Percentiles rank a stretch among this genome's conserved stretches.
These are phyloP conservation scores for Wallemia ichthyophaga DNA, from an alignment of 1,284 basidiomycete species.

Conservation along the genomic window DNA sequence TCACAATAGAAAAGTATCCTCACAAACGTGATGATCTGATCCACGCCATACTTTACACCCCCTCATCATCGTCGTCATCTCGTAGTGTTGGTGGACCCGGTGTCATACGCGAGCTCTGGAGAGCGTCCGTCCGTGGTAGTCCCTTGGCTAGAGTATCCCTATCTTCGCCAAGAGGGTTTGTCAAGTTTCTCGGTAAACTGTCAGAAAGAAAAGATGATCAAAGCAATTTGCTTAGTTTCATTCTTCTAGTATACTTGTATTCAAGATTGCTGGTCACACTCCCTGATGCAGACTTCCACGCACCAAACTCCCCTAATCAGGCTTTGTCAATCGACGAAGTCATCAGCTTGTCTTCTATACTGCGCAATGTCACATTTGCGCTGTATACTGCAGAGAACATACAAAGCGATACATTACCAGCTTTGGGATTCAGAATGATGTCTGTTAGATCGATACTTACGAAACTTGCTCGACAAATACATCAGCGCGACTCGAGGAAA, in stretches of 20 bases:
- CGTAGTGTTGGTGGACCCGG: constrained; percentile 20
- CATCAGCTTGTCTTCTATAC: constrained; percentile 29
- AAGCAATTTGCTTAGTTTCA: constrained; percentile 24
- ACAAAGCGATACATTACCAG: constrained; percentile 19
- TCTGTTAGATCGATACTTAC: constrained; percentile 39
- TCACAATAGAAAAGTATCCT: constrained; percentile 29
- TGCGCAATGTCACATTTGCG: constrained; percentile 47
- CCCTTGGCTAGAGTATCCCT: background rate
- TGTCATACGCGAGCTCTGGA: constrained; percentile 40
- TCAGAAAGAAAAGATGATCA: constrained; percentile 1
- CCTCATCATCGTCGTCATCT: constrained; percentile 5
- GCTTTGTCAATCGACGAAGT: constrained; percentile 63
- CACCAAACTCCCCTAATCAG: constrained; percentile 22
- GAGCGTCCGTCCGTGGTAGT: constrained; percentile 10
- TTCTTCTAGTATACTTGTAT: constrained; percentile 59
- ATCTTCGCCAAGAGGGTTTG: constrained; percentile 15
- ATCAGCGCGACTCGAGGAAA: constrained; percentile 53
- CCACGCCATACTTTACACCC: constrained; percentile 15
- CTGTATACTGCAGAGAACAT: constrained; percentile 39
- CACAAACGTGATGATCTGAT: constrained; percentile 22
- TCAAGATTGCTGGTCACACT: constrained; percentile 61
- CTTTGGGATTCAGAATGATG: constrained; percentile 19
- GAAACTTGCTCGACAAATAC: constrained; percentile 40
- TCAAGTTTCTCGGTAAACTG: constrained; percentile 19
- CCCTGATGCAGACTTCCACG: constrained; percentile 87